Evolutionary conservation across 2,329 filamentous ascomycete genomes (phyloP), one percentile per base, ranked within the genome.

Genomic region (Fusarium ramigenum): DNA sequence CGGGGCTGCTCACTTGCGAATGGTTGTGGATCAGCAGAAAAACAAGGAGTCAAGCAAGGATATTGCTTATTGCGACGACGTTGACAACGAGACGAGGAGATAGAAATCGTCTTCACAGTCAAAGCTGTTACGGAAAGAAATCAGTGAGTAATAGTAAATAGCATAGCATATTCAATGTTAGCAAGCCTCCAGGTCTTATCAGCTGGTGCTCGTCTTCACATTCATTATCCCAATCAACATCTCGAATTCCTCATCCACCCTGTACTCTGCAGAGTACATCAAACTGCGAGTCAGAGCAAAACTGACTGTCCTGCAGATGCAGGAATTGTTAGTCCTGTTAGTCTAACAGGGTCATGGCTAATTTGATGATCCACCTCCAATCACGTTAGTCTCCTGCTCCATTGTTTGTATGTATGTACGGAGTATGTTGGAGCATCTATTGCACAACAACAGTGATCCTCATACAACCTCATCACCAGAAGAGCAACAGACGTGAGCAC

Each of bases 291-390:
- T 72, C 71, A 73, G 66, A 68, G 37, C 58, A 53, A 42, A 52
- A 49, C 61, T 58, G 62, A 54, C 57, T 57, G 63, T 64, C 62
- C 70, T 46, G 56, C 59, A 69, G 46, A 67, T 66, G 61, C 61
- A 57, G 34, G 36, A 63, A 71, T 71, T 72, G 46, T 61, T 44
- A 23, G 43, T 28, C 49, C 34, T 72, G 50, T 61, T 44, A 23
- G 43, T 28, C 58, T 39, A 63, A 54, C 63, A 72, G 68, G 73
- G 59, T 44, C 61, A 56, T 69, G 58, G 68, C 61, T 72, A 72
- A 76, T 74, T 74, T 74, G 70, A 50, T 60, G 64, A 64, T 70
- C 73, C 70, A 74, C 73, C 62, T 74, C 47, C 59, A 40, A 42
- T 39, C 61, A 56, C 43, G 9, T 58, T 49, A 14, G 43, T 60